phyloP scores from a whole-genome alignment of 2,329 filamentous ascomycete genomes.

The Grosmannia clavigera region DNA sequence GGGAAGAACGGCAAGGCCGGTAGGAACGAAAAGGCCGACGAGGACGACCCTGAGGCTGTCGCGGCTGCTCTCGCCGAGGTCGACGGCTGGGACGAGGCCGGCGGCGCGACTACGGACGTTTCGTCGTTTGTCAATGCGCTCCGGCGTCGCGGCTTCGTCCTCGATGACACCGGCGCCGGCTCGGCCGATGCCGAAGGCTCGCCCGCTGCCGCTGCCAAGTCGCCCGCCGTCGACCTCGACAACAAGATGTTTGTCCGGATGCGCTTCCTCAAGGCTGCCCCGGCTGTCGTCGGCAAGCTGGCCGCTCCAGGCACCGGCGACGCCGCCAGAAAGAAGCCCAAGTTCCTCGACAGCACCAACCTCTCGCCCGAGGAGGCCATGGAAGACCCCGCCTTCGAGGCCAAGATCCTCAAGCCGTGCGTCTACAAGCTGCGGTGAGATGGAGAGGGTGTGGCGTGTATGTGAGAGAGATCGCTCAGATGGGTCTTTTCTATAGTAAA shows the following conservation, averaged over 20 bases:
- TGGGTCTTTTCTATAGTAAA: too few relatives aligned
- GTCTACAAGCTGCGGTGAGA: constrained; percentile 78
- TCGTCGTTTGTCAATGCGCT: constrained; percentile 77
- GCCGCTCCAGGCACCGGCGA: constrained; percentile 16
- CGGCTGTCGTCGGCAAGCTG: constrained; percentile 62
- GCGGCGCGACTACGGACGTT: constrained; percentile 68
- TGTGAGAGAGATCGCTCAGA: too few relatives aligned
- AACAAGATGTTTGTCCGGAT: constrained; percentile 99
- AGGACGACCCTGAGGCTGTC: constrained; percentile 51
- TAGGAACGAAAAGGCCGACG: constrained; percentile 20
- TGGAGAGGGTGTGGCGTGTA: not conserved
- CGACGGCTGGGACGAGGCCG: constrained; percentile 49
- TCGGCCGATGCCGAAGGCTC: constrained; percentile 20
- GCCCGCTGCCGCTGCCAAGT: constrained; percentile 1
- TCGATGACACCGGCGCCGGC: constrained; percentile 31
- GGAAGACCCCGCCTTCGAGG: constrained; percentile 47
- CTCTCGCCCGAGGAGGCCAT: constrained; percentile 40
- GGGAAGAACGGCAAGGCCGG: constrained; percentile 31
- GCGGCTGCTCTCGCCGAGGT: constrained; percentile 56
- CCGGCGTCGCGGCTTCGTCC: constrained; percentile 67
- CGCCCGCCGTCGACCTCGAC: constrained; percentile 55
- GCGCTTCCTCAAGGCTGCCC: constrained; percentile 78
- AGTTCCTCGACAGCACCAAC: constrained; percentile 47
- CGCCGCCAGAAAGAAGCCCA: constrained; percentile 30
- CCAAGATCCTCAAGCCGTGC: constrained; percentile 72